Conservation (phyloP, 2,329 filamentous ascomycete species). For the Chaetomium sp. region DNA sequence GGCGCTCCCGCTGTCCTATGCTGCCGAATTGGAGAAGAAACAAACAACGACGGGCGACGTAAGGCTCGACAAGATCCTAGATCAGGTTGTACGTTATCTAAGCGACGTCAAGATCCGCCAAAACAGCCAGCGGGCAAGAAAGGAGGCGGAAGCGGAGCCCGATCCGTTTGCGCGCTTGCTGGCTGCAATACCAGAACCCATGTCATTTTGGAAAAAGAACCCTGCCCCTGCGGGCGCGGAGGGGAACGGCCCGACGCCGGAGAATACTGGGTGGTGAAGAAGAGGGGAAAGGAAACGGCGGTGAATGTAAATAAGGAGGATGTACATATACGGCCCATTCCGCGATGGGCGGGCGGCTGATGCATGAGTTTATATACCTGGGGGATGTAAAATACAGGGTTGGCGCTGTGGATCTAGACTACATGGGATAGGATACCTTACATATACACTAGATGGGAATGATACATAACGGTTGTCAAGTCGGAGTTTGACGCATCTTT, state of each 20-base stretch:
- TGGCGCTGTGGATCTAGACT: no score
- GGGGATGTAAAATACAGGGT: no score
- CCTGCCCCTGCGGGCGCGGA: neutral
- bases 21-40: neutral
- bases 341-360: no score
- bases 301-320: neutral
- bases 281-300: neutral
- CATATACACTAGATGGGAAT: no score
- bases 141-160: neutral
- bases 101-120: neutral
- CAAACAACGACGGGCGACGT: conserved; percentile 2
- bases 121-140: neutral
- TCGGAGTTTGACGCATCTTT: no score
- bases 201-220: neutral
- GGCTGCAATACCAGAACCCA: neutral
- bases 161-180: conserved; percentile 4
- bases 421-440: no score
- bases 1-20: conserved; percentile 2
- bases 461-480: no score
- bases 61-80: neutral
- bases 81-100: conserved; percentile 2
- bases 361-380: no score
- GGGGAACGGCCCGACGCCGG: neutral
- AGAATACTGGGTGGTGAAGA: neutral
- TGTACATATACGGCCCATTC: no score